These are phyloP conservation scores for Wickerhamomyces silvicola DNA, from an alignment of 805 yeast genomes.

Conservation along the genomic window DNA sequence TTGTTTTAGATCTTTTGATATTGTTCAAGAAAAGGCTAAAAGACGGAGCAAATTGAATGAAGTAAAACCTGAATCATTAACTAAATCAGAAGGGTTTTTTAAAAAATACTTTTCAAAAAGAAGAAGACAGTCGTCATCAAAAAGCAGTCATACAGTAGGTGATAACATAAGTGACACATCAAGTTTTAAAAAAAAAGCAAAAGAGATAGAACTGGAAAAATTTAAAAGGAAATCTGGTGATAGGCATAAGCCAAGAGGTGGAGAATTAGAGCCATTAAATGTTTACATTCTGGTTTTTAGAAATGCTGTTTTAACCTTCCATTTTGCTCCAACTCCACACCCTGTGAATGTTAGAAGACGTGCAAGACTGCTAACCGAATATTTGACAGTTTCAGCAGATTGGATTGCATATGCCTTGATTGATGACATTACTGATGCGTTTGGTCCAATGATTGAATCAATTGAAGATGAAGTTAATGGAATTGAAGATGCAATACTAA, in stretches of 20 bases:
- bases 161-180: slow-evolving; percentile 17
- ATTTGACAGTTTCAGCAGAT: slow-evolving; percentile 84
- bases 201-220: slow-evolving; percentile 28
- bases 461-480: slow-evolving; percentile 91
- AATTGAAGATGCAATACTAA: slow-evolving; percentile 88
- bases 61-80: slow-evolving; percentile 1
- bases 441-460: slow-evolving; percentile 92
- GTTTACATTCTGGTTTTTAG: slow-evolving; percentile 90
- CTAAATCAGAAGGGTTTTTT: slow-evolving; percentile 3
- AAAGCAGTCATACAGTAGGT: slow-evolving; percentile 4
- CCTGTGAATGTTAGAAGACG: slow-evolving; percentile 93
- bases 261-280: slow-evolving; percentile 79
- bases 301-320: slow-evolving; percentile 89
- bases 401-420: slow-evolving; percentile 97
- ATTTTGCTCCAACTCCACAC: slow-evolving; percentile 91
- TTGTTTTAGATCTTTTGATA: slow-evolving; percentile 80
- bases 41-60: slow-evolving; percentile 30
- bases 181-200: slow-evolving; percentile 22
- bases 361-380: slow-evolving; percentile 81
- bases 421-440: slow-evolving; percentile 96
- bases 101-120: slow-evolving; percentile 7
- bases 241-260: slow-evolving; percentile 35
- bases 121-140: slow-evolving; percentile 12
- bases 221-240: slow-evolving; percentile 39
- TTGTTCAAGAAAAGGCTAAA: slow-evolving; percentile 64